Evolutionary conservation across 2,329 filamentous ascomycete genomes (phyloP), one percentile per base, ranked within the genome.

Genomic region (Dactylellina drechsleri): DNA sequence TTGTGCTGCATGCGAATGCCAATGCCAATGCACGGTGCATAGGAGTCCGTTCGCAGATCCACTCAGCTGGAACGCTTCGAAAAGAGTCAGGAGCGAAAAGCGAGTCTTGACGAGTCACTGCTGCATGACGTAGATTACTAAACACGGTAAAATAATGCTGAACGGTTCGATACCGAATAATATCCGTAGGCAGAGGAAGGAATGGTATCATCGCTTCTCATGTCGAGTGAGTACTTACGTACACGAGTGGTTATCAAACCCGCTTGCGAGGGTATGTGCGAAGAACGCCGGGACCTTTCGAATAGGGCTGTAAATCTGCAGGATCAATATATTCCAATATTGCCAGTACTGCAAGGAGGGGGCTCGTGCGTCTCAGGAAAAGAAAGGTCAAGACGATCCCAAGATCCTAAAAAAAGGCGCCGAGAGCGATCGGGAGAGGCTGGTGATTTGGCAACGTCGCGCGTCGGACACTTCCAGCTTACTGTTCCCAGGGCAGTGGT

Each of bases 51-150:
- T 53, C 49, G 49, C 49, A 26, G 7, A 26, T 26, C 49, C 20
- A 28, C 15, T 58, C 65, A 56, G 65, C 41, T 67, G 54, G 28
- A 43, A 54, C 16, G 20, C 3, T 58, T 59, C 43, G 54, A 59
- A 66, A 66, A 58, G 26, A 28, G 26, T 28, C 26, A 28, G 26
- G 7, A 28, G 26, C 26, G 7, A 28, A 28, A 28, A 28, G 26
- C 26, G 26, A 28, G 26, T 3, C 7, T n/a, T n/a, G n/a, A n/a
- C n/a, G n/a, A n/a, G n/a, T n/a, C n/a, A n/a, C n/a, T n/a, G n/a
- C 31, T 57, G 62, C 52, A 66, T 66, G 52, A 50, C 52, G 53
- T 58, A 20, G 66, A 70, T 70, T 70, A 70, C 66, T 70, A 20
- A 70, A 70, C 66, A 20, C 4, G 36, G 56, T 36, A 43, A 61